These are phyloP conservation scores for Cercospora brassicicola DNA, from an alignment of 2,329 filamentous ascomycete genomes.

Conservation along the genomic window DNA sequence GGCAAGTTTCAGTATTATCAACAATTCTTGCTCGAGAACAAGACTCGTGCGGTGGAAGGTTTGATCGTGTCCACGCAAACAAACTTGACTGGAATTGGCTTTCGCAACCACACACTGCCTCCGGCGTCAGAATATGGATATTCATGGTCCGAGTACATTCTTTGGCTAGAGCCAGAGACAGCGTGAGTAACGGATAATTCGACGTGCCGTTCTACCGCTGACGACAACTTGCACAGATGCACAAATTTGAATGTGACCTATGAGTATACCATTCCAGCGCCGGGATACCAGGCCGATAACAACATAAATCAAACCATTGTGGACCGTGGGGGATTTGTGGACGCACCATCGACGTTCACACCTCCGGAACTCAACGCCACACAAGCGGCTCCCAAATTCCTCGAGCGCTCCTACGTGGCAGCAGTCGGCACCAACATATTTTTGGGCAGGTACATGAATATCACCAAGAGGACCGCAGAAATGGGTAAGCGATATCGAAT, in stretches of 20 bases:
- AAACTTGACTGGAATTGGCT: conserved; percentile 5
- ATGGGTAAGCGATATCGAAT: not conserved
- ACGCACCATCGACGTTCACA: not conserved
- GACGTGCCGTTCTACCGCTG: not conserved
- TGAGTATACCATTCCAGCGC: conserved; percentile 11
- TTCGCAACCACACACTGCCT: conserved; percentile 17
- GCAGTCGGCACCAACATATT: conserved; percentile 10
- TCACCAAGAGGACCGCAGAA: not conserved
- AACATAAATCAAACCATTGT: not conserved
- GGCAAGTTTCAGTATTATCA: conserved; percentile 14
- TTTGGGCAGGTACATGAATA: conserved; percentile 8
- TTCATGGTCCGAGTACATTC: conserved; percentile 4
- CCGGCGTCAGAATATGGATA: conserved; percentile 10
- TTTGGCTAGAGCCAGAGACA: conserved; percentile 13
- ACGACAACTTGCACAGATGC: not conserved
- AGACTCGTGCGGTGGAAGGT: conserved; percentile 10
- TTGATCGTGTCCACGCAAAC: conserved; percentile 10
- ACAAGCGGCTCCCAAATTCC: conserved; percentile 5
- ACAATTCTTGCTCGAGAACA: conserved; percentile 12
- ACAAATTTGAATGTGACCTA: conserved; percentile 15
- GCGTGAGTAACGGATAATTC: not conserved
- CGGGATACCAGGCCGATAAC: not conserved
- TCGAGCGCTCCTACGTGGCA: conserved; percentile 2
- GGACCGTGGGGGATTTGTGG: conserved; percentile 7
- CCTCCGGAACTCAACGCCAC: conserved; percentile 1